Base-by-base conservation (phyloP, 495 filamentous ascomycete species). In the Oidiodendron maius region DNA sequence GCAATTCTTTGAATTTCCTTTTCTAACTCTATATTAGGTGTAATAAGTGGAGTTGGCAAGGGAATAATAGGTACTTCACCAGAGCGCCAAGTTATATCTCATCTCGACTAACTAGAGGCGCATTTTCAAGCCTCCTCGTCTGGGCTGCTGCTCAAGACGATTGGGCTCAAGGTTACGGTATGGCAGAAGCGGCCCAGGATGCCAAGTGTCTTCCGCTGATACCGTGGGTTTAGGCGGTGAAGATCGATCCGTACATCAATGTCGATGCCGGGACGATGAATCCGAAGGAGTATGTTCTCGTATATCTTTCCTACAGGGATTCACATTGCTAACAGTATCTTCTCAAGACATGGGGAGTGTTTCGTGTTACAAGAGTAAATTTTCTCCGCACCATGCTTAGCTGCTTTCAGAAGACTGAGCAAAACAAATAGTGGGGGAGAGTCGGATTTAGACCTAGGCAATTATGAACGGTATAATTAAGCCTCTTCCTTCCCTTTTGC, bases 201-300 rank as follows among this genome's bases (percentile, higher is more conserved):
- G 11, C 5, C n/a, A n/a, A n/a, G n/a, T 20, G 12, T 40, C 9
- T 15, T 20, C 22, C 16, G 30, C 41, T 28, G 23, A 25, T 13
- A 26, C 30, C 40, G 40, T 40, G 54, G 46, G 56, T 59, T 35
- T 46, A 51, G 39, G 32, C 75, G n/a, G 80, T 82, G 58, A 93
- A 87, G 65, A 84, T 95, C 47, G 90, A 96, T 59, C 86, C 87
- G 1, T 90, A 91, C 61, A 71, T 91, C 62, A 89, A 89, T 61
- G 72, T 90, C 59, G 88, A 95, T 79, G 90, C 89, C 11, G 90
- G 89, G n/a, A 66, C 63, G 5, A 59, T 74, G 61, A 77, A 78
- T 51, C 87, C 87, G 24, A 83, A 73, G 42, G 87, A 91, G 86
- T 87, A 72, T 54, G 77, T 41, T 20, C 43, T 30, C 37, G n/a